Evolutionary conservation across 805 yeast species (phyloP).

Genomic region (Metschnikowia reukaufii): DNA sequence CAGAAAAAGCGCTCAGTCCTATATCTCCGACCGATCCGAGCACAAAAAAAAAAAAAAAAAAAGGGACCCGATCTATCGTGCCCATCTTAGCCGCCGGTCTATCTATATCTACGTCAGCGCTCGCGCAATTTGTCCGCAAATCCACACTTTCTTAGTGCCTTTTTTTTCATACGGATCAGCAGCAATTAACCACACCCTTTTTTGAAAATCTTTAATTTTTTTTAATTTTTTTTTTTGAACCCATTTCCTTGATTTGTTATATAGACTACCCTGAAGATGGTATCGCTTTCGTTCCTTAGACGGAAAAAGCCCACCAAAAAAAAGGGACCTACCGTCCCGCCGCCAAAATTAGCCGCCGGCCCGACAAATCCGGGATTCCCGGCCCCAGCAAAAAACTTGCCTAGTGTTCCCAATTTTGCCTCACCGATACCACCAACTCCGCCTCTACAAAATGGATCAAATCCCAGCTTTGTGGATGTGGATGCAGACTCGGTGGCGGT

Average conservation of each 20-base stretch:
- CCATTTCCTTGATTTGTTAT: neutral
- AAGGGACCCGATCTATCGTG: neutral
- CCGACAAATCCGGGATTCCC: slow-evolving; percentile 2
- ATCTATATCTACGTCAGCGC: too few species aligned
- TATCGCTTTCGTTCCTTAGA: slow-evolving; percentile 10
- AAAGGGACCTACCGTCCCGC: neutral
- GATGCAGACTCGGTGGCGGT: slow-evolving; percentile 2
- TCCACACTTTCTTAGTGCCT: neutral
- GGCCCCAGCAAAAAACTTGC: neutral
- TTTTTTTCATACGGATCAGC: too few species aligned
- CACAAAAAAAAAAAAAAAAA: neutral
- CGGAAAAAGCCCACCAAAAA: slow-evolving; percentile 6
- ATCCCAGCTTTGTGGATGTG: slow-evolving; percentile 5
- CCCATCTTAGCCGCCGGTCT: too few species aligned
- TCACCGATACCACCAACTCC: slow-evolving; percentile 3
- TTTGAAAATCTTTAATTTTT: too few species aligned
- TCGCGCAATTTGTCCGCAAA: too few species aligned
- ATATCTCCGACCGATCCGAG: too few species aligned
- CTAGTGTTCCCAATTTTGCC: neutral
- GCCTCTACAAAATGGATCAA: slow-evolving; percentile 1
- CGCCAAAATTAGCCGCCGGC: neutral
- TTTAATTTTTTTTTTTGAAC: neutral
- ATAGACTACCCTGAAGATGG: slow-evolving; percentile 5
- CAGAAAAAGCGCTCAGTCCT: too few species aligned
- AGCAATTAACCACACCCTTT: too few species aligned